These are phyloP conservation scores for Cryptosporidium canis DNA, from an alignment of 169 alveolate species.

Conservation along the genomic window DNA sequence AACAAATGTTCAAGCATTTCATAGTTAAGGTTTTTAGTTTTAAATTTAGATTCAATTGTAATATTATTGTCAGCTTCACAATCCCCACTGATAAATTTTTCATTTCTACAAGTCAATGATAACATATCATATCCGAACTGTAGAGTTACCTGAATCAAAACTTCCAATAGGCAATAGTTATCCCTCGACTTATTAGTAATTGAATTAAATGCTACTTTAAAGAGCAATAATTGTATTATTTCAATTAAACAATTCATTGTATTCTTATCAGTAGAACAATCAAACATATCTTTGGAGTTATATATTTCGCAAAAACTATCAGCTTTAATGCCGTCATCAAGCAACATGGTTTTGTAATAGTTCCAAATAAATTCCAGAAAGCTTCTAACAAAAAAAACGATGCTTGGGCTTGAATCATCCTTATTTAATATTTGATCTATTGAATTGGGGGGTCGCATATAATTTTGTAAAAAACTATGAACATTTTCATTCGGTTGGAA, in stretches of 20 bases:
- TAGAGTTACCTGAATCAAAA: background rate
- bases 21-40: background rate
- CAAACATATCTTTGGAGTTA: background rate
- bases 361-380: constrained; percentile 2
- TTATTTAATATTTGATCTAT: constrained; percentile 7
- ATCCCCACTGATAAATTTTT: background rate
- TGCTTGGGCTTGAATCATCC: background rate
- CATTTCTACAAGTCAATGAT: background rate
- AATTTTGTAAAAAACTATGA: background rate
- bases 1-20: constrained; percentile 1
- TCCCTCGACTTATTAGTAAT: background rate
- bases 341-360: background rate
- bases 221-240: background rate
- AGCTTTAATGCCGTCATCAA: background rate
- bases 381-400: background rate
- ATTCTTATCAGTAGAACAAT: background rate
- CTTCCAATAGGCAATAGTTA: background rate
- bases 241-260: background rate
- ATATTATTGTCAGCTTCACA: background rate
- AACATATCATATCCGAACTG: constrained; percentile 23
- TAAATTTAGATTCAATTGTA: background rate
- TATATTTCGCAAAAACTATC: background rate
- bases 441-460: background rate
- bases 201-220: background rate
- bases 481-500: background rate